Evolutionary conservation across 352 stramenopile genomes (phyloP), one percentile per base, ranked within the genome.

Genomic region (Phytophthora fragariae): DNA sequence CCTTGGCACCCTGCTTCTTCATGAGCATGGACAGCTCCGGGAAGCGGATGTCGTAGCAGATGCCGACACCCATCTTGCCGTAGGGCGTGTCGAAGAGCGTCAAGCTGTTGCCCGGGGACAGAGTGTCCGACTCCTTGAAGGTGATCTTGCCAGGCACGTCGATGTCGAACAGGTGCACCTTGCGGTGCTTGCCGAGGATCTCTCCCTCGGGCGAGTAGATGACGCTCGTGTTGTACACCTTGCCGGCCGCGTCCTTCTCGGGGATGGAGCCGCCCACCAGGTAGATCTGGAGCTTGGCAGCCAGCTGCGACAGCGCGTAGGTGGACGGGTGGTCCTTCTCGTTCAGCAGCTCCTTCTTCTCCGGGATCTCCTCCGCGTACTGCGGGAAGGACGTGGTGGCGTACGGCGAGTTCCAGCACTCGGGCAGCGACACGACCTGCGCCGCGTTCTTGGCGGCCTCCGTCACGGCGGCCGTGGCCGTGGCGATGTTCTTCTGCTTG

Each of bases 31-130:
- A 97, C 37, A 99, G 95, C 81, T 99, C 97, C 9, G 98, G 96
- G 81, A 99, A 99, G 57, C 98, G 97, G 77, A 99, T 99, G 82
- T 99, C 98, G 83, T 99, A 99, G 85, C 98, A 99, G 72, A 99
- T 99, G 24, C 95, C 98, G 29, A 99, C 86, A 67, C 98, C 98
- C 59, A 99, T 95, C 68, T 97, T 97, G 80, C 93, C 91, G 70
- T 88, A 98, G 31, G 86, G 88, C 54, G 91, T 97, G 76, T 97
- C 88, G 62, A 96, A 95, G 53, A 97, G 74, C 63, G 89, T 96
- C 61, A 96, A 71, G 53, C 72, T 73, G 73, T 98, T 89, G 63
- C 98, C 98, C 3, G 93, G 81, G 58, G 90, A 98, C 11, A 99
- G 88, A 31, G 98, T 99, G 70, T 99, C 98, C 47, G 95, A 99